Base-by-base conservation (phyloP, 2,329 filamentous ascomycete genomes). In the Monilinia aucupariae region DNA sequence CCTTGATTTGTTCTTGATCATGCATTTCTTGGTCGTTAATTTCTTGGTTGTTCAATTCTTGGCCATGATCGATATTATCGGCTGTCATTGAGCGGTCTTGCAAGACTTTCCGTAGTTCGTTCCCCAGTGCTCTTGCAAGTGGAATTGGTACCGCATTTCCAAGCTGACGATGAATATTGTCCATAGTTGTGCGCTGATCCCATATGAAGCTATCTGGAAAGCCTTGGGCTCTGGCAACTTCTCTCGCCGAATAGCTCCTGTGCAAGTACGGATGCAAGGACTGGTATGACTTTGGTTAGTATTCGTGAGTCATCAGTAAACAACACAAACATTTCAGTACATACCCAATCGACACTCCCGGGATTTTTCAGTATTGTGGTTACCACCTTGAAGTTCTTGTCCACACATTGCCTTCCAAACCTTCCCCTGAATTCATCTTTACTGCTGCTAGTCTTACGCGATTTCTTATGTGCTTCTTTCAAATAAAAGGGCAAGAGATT, bases 121-220 rank as follows among this genome's bases (percentile, higher is more conserved):
- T 61, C 17, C 52, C 49, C 0, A 60, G 48, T n/a, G 62, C 55
- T 27, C 10, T n/a, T 25, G 27, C 49, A 25, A 64, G 15, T 41
- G 55, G 49, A n/a, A 41, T 3, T 7, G 62, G 62, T 3, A 64
- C 56, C 13, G 62, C 62, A 49, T 64, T 64, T 1, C 55, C 62
- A 1, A 61, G 53, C 34, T 53, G 34, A n/a, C 15, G 49, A 12
- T 63, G 41, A 2, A 66, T 54, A 27, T 65, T 64, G 22, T 20
- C n/a, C 7, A 53, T 22, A 8, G 22, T 43, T 8, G 56, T 43
- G 1, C 13, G 53, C 1, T 64, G 22, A 12, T 67, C 62, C 48
- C 67, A 69, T 2, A 37, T 27, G 15, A 65, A 67, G 2, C 34
- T 54, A 59, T 70, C 68, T 0, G 66, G 49, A 32, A 69, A 67